These are phyloP conservation scores for Yamadazyma sp. DNA, from an alignment of 805 yeast species.

Conservation along the genomic window DNA sequence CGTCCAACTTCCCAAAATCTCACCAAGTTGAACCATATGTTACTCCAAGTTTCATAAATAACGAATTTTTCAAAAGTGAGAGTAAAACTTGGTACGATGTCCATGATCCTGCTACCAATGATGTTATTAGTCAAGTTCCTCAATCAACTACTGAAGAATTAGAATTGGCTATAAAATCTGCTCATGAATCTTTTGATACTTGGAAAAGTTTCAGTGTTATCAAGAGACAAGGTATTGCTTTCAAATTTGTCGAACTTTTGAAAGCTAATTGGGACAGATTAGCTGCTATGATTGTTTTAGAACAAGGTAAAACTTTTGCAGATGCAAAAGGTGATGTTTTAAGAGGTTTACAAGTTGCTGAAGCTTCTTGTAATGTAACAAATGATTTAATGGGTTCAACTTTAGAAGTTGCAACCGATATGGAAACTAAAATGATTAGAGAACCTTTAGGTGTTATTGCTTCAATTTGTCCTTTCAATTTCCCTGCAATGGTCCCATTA, in stretches of 20 bases:
- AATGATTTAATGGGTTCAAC: constrained; percentile 60
- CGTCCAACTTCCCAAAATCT: constrained; percentile 36
- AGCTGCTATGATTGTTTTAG: constrained; percentile 52
- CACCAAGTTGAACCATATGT: constrained; percentile 46
- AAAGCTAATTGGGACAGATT: constrained; percentile 65
- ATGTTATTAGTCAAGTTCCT: constrained; percentile 65
- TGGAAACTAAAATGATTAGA: constrained; percentile 76
- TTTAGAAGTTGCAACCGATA: constrained; percentile 66
- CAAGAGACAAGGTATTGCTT: constrained; percentile 68
- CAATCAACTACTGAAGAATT: constrained; percentile 67
- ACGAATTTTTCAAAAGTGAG: constrained; percentile 47
- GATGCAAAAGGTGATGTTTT: constrained; percentile 75
- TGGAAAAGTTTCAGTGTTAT: constrained; percentile 59
- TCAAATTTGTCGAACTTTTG: constrained; percentile 63
- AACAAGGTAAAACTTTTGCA: constrained; percentile 66
- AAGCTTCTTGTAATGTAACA: constrained; percentile 65
- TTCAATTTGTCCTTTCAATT: constrained; percentile 77
- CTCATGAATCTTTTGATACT: constrained; percentile 55
- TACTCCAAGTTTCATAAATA: constrained; percentile 52
- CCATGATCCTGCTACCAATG: constrained; percentile 73
- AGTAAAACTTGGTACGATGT: constrained; percentile 62
- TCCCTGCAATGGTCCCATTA: constrained; percentile 80
- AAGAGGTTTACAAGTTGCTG: constrained; percentile 77
- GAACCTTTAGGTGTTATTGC: constrained; percentile 76
- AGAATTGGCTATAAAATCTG: constrained; percentile 61